Evolutionary conservation across 345 rosid genomes (phyloP).

Genomic region (Citrus sp.): DNA sequence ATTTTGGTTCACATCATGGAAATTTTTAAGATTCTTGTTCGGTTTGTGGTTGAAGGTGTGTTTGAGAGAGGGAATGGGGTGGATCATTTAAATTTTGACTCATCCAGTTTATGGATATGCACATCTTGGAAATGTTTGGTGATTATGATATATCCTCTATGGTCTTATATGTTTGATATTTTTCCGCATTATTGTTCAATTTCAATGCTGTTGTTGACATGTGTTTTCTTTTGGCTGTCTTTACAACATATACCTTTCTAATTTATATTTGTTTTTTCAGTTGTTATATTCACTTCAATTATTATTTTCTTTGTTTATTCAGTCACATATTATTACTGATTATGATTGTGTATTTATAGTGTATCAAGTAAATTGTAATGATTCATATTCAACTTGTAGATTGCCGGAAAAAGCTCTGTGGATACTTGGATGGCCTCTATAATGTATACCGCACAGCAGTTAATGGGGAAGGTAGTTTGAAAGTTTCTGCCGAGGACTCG

Average conservation of each 20-base stretch:
- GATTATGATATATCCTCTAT: background rate
- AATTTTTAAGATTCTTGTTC: background rate
- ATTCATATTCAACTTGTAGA: slow-evolving; percentile 44
- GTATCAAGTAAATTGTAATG: background rate
- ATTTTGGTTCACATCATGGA: background rate
- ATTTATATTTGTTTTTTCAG: background rate
- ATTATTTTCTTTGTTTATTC: background rate
- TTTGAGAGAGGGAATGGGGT: background rate
- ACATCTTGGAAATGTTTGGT: background rate
- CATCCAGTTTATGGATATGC: background rate
- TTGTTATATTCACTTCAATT: background rate
- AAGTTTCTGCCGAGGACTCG: slow-evolving; percentile 90
- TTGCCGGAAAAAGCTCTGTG: slow-evolving; percentile 87
- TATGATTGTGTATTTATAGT: background rate
- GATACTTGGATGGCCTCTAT: slow-evolving; percentile 75
- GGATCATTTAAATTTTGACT: background rate
- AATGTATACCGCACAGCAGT: slow-evolving; percentile 75
- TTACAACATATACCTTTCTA: background rate
- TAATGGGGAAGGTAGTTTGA: slow-evolving; percentile 74
- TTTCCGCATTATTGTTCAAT: background rate
- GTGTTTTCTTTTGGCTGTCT: background rate
- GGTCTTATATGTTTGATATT: background rate
- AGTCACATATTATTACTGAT: background rate
- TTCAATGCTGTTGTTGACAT: slow-evolving; percentile 1
- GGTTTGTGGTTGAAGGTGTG: background rate